A percentile compares a stretch with the other conserved stretches of the same genome.
Conservation (phyloP, 176 grass and related monocot species). For the Ampelocalamus luodianensis region DNA sequence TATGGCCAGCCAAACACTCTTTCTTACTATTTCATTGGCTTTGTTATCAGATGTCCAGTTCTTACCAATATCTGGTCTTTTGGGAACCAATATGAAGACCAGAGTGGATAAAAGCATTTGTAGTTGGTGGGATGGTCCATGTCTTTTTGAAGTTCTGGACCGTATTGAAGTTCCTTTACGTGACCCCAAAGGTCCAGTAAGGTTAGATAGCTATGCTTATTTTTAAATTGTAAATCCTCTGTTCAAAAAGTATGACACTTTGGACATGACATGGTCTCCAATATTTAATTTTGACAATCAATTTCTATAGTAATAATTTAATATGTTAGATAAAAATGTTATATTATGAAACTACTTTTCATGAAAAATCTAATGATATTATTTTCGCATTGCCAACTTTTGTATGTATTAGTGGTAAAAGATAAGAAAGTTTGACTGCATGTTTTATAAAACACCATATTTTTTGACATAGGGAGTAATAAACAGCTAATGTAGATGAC, state of each 20-base stretch:
- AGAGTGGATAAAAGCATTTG: slow-evolving; percentile 55
- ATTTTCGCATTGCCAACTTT: background rate
- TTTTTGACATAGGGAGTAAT: background rate
- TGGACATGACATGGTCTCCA: background rate
- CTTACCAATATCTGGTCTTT: slow-evolving; percentile 63
- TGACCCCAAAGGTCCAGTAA: slow-evolving; percentile 64
- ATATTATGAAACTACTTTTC: background rate
- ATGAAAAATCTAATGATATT: slow-evolving; percentile 11
- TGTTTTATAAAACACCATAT: background rate
- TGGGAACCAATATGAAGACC: slow-evolving; percentile 66
- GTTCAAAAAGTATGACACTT: background rate
- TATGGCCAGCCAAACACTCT: background rate
- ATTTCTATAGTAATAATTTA: background rate
- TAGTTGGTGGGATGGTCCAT: slow-evolving; percentile 63
- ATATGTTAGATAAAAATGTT: background rate
- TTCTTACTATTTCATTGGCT: slow-evolving; percentile 17
- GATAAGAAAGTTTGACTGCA: background rate
- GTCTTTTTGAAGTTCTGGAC: slow-evolving; percentile 68
- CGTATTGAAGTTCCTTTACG: slow-evolving; percentile 62
- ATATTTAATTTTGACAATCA: background rate
- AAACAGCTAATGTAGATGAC: background rate
- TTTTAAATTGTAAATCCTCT: slow-evolving; percentile 11
- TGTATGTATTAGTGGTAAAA: background rate
- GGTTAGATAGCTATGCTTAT: slow-evolving; percentile 43
- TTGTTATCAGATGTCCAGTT: slow-evolving; percentile 69